A percentile compares a stretch with the other conserved stretches of the same genome.
phyloP scores from a whole-genome alignment of 2,329 filamentous ascomycete genomes.

The Paecilomyces formosus region DNA sequence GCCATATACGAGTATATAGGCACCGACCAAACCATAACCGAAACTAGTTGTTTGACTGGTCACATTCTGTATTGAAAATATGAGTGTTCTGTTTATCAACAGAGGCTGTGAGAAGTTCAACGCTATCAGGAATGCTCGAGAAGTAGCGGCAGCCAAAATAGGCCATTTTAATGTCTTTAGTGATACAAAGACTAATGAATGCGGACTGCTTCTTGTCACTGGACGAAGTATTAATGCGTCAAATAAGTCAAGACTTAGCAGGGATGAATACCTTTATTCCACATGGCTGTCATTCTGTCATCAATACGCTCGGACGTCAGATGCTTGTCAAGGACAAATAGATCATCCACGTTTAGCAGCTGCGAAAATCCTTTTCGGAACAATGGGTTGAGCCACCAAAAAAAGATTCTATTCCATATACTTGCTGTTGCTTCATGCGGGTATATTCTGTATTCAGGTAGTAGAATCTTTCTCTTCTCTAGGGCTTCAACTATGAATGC shows the following conservation, averaged over 20 bases:
- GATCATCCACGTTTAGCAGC: conserved; percentile 14
- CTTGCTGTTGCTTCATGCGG: conserved; percentile 10
- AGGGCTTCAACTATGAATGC: conserved; percentile 39
- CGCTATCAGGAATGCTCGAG: conserved; percentile 26
- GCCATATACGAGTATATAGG: conserved; percentile 35
- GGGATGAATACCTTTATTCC: conserved; percentile 30
- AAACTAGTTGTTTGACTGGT: conserved; percentile 21
- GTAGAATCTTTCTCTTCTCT: conserved; percentile 39
- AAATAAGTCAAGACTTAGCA: not conserved
- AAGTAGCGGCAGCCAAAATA: conserved; percentile 23
- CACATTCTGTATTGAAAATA: conserved; percentile 21
- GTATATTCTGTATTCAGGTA: conserved; percentile 29
- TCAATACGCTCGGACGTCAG: conserved; percentile 36
- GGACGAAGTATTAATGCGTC: not conserved
- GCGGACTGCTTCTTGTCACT: conserved; percentile 19
- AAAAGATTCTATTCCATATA: conserved; percentile 23
- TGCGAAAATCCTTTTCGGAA: conserved; percentile 21
- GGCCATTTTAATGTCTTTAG: conserved; percentile 26
- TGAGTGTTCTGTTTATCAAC: conserved; percentile 29
- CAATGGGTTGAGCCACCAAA: conserved; percentile 7
- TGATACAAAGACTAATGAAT: conserved; percentile 21
- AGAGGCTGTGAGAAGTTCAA: conserved; percentile 32
- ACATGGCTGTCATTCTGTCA: conserved; percentile 27
- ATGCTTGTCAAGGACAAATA: conserved; percentile 34
- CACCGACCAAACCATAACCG: conserved; percentile 38